Conservation (phyloP, 2,329 filamentous ascomycete species). For the Sordariomycetes sp. region DNA sequence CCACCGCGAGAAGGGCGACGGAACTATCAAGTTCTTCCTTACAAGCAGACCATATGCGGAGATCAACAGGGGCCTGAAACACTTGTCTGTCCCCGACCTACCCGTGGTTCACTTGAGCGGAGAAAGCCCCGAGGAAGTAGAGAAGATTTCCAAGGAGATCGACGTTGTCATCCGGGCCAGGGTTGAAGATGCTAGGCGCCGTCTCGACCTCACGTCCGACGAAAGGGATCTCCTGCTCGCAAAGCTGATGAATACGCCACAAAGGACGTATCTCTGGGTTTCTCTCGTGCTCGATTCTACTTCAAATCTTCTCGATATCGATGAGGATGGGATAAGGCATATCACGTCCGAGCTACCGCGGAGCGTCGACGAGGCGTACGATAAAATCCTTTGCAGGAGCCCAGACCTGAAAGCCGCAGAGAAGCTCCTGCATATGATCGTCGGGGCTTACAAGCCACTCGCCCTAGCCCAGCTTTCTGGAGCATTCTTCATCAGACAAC, state of each 20-base stretch:
- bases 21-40: constrained; percentile 23
- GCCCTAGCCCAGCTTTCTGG: constrained; percentile 12
- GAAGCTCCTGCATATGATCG: constrained; percentile 13
- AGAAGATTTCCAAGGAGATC: constrained; percentile 12
- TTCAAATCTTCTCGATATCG: constrained; percentile 3
- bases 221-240: constrained; percentile 7
- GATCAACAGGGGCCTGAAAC: constrained; percentile 12
- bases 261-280: constrained; percentile 17
- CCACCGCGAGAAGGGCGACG: neutral
- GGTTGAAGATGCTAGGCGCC: neutral
- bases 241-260: constrained; percentile 7
- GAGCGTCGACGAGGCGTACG: constrained; percentile 14
- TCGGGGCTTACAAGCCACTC: constrained; percentile 13
- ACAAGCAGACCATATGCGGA: constrained; percentile 18
- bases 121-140: constrained; percentile 8
- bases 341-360: constrained; percentile 9
- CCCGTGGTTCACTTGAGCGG: constrained; percentile 11
- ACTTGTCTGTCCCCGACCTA: neutral
- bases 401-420: constrained; percentile 5
- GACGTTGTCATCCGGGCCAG: constrained; percentile 8
- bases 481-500: constrained; percentile 6
- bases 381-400: constrained; percentile 13
- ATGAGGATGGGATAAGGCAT: neutral
- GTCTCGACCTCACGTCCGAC: constrained; percentile 1
- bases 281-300: constrained; percentile 11